phyloP scores from a whole-genome alignment of 176 grass and related monocot species.

The Rhipidocladum racemiflorum region DNA sequence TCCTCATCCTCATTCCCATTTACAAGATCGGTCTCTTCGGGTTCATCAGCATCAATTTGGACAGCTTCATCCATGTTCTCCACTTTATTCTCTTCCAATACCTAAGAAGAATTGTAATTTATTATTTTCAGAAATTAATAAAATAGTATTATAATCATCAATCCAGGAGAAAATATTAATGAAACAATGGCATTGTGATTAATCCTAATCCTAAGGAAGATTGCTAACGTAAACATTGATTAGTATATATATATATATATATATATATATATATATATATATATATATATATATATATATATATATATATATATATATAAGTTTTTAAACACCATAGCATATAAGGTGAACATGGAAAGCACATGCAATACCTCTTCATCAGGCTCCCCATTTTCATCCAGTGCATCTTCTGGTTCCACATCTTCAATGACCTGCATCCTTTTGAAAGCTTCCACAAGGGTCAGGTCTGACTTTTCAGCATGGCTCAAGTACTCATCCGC shows the following conservation, averaged over 20 bases:
- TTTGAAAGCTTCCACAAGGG: constrained; percentile 92
- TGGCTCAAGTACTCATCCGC: constrained; percentile 73
- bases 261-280: no score
- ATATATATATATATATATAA: no score
- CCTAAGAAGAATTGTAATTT: constrained; percentile 22
- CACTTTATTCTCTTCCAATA: constrained; percentile 37
- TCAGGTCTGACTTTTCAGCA: constrained; percentile 58
- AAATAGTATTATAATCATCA: neutral
- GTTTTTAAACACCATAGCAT: neutral
- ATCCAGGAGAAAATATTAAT: constrained; percentile 14
- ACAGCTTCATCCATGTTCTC: constrained; percentile 63
- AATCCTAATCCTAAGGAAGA: neutral
- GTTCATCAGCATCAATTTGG: constrained; percentile 61
- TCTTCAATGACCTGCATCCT: constrained; percentile 76
- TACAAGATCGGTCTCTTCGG: constrained; percentile 64
- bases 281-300: no score
- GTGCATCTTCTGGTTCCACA: constrained; percentile 49
- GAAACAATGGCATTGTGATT: constrained; percentile 15
- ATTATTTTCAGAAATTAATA: constrained; percentile 4
- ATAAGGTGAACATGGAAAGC: neutral
- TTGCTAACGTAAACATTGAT: constrained; percentile 4
- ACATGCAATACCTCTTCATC: constrained; percentile 54
- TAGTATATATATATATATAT: neutral
- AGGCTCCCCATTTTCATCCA: constrained; percentile 62
- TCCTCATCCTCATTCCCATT: constrained; percentile 94